Evolutionary conservation across 352 stramenopile species (phyloP), one percentile per base, ranked within the genome.

Genomic region (Plasmopara viticola): DNA sequence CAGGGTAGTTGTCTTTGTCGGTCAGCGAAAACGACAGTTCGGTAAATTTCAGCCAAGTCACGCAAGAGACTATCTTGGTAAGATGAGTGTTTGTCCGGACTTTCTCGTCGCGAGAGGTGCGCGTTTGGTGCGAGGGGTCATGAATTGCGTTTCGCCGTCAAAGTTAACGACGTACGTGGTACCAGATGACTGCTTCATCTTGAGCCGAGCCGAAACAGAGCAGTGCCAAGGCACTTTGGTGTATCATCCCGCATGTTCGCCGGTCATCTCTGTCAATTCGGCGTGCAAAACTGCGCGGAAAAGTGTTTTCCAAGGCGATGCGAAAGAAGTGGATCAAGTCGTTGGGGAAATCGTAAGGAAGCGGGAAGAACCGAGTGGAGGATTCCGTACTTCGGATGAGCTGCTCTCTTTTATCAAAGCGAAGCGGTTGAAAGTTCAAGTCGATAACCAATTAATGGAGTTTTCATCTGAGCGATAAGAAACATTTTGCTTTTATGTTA

Each of bases 201-300:
- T 3, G 20, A 25, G 1, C 3, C 20, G 20, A 25, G 1, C n/a
- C n/a, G n/a, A n/a, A n/a, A 25, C 20, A 25, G 20, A 25, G 20
- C 1, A 3, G 3, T 3, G 1, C 3, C 3, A 3, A 3, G 20
- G 20, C 20, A n/a, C 20, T 25, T 25, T 25, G n/a, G 1, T 3
- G 20, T 25, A 25, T 25, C 20, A 25, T 25, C 20, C 61, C 50
- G 61, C 61, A 38, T 70, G 56, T 61, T 58, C 53, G 38, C 60
- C 53, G 52, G 18, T 63, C 9, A 49, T 70, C 17, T 60, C 44
- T 9, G 51, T 68, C 28, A 25, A 25, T 29, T 65, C 43, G 49
- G 53, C 51, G 38, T 51, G 25, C 43, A 67, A 65, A 58, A 65
- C 51, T 0, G 61, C 61, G 15, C 38, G 70, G 4, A 60, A 62